phyloP scores from a whole-genome alignment of 805 yeast genomes.

The Clavispora vitiphila region DNA sequence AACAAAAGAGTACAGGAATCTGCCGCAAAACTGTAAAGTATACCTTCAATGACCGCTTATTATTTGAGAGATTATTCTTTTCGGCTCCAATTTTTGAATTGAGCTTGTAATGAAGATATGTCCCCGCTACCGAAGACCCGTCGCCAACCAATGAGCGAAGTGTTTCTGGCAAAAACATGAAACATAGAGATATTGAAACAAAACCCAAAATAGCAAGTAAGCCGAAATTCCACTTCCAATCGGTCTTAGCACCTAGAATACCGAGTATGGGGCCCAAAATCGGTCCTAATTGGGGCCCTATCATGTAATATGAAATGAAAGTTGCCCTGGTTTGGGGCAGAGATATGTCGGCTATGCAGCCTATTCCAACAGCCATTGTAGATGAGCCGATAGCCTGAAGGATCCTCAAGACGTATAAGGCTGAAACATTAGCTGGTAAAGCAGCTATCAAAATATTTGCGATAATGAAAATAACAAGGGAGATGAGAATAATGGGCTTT shows the following conservation, averaged over 20 bases:
- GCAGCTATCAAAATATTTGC: slow-evolving; percentile 27
- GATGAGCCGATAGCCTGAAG: slow-evolving; percentile 37
- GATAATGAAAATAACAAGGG: slow-evolving; percentile 22
- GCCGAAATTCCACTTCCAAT: slow-evolving; percentile 35
- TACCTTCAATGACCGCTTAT: too few species aligned
- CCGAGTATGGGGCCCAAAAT: slow-evolving; percentile 33
- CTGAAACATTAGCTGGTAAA: slow-evolving; percentile 26
- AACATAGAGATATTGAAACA: slow-evolving; percentile 19
- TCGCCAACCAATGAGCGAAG: slow-evolving; percentile 34
- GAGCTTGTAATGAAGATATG: slow-evolving; percentile 26
- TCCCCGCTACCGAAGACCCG: slow-evolving; percentile 19
- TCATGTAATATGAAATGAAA: slow-evolving; percentile 30
- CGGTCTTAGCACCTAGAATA: slow-evolving; percentile 19
- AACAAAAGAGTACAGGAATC: slow-evolving; percentile 42
- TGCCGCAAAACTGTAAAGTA: slow-evolving; percentile 35
- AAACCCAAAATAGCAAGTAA: slow-evolving; percentile 25
- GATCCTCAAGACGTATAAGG: slow-evolving; percentile 26
- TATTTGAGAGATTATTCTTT: too few species aligned
- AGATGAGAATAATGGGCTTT: slow-evolving; percentile 23
- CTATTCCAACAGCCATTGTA: slow-evolving; percentile 34
- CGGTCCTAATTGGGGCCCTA: slow-evolving; percentile 39
- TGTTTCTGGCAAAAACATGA: slow-evolving; percentile 36
- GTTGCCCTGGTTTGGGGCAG: slow-evolving; percentile 28
- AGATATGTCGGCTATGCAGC: slow-evolving; percentile 30
- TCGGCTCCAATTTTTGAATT: too few species aligned